phyloP scores from a whole-genome alignment of 2,329 filamentous ascomycete species.

The Pyricularia sp. region DNA sequence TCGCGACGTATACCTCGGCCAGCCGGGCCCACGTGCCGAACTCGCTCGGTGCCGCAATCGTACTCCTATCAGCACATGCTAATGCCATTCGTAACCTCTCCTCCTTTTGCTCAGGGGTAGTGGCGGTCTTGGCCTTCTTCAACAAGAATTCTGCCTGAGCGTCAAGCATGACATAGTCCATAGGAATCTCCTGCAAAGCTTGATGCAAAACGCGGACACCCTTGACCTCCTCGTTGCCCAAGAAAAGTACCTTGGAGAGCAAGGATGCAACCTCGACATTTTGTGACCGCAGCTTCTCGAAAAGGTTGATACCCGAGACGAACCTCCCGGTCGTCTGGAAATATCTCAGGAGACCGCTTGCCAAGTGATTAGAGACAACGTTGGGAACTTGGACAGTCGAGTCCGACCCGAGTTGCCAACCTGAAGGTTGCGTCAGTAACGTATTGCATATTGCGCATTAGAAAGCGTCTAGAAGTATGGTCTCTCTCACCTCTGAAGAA shows the following conservation, averaged over 20 bases:
- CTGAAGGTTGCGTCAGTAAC: constrained; percentile 32
- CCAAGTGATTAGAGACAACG: constrained; percentile 90
- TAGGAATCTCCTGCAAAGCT: constrained; percentile 80
- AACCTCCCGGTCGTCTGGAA: constrained; percentile 93
- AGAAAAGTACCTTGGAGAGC: constrained; percentile 81
- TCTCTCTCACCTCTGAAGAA: constrained; percentile 71
- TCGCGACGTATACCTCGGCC: constrained; percentile 84
- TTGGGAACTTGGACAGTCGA: constrained; percentile 97
- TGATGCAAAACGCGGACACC: constrained; percentile 83
- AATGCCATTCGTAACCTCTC: constrained; percentile 76
- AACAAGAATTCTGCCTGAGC: constrained; percentile 88
- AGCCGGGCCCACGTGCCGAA: constrained; percentile 94
- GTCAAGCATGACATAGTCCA: constrained; percentile 96
- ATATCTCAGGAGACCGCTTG: constrained; percentile 86
- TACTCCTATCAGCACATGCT: constrained; percentile 88
- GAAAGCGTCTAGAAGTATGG: background rate
- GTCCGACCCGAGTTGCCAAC: constrained; percentile 92
- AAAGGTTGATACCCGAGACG: constrained; percentile 91
- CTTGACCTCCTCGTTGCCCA: constrained; percentile 95
- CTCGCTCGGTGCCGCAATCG: constrained; percentile 90
- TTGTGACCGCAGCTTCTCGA: constrained; percentile 85
- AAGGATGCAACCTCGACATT: constrained; percentile 93
- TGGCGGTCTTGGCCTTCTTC: constrained; percentile 60
- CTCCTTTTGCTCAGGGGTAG: constrained; percentile 44
- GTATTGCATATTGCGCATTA: background rate